Evolutionary conservation across 179 eudicot genomes (phyloP).

Genomic region (Silene vulgaris): DNA sequence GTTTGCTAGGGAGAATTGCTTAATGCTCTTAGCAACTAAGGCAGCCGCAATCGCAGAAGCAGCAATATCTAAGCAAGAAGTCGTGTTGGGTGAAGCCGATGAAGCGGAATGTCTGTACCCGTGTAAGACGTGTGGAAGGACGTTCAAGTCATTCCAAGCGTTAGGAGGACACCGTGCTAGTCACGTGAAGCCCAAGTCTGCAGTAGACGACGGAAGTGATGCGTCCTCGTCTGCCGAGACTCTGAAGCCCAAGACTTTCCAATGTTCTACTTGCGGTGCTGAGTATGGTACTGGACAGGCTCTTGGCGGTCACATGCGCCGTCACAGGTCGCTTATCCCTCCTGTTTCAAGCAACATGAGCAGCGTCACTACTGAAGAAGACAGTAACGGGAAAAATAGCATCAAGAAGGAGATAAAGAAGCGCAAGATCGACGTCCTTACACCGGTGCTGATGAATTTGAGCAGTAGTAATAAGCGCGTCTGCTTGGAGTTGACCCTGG

Average conservation of each 20-base stretch:
- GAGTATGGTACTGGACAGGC: too few relatives aligned
- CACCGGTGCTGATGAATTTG: slow-evolving; percentile 14
- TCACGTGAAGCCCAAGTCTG: slow-evolving; percentile 42
- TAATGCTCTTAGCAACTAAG: slow-evolving; percentile 14
- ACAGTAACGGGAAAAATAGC: background rate
- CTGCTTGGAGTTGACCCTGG: slow-evolving; percentile 21
- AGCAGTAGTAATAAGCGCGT: slow-evolving; percentile 16
- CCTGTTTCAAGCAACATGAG: background rate
- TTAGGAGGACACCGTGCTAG: slow-evolving; percentile 89
- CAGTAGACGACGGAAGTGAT: background rate
- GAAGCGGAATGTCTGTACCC: slow-evolving; percentile 12
- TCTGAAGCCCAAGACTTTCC: too few relatives aligned
- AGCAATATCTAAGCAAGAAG: too few relatives aligned
- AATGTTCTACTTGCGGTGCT: too few relatives aligned
- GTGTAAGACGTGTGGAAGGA: slow-evolving; percentile 61
- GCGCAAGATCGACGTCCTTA: slow-evolving; percentile 16
- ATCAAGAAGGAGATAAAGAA: background rate
- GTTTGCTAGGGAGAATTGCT: slow-evolving; percentile 28
- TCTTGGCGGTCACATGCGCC: too few relatives aligned
- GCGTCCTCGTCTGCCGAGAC: too few relatives aligned
- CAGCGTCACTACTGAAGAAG: slow-evolving; percentile 18
- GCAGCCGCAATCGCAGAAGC: background rate
- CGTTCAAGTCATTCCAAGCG: slow-evolving; percentile 68
- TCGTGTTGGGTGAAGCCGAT: too few relatives aligned
- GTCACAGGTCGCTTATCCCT: too few relatives aligned